phyloP scores from a whole-genome alignment of 306 rosid species.

The Gastrolobium villosum region DNA sequence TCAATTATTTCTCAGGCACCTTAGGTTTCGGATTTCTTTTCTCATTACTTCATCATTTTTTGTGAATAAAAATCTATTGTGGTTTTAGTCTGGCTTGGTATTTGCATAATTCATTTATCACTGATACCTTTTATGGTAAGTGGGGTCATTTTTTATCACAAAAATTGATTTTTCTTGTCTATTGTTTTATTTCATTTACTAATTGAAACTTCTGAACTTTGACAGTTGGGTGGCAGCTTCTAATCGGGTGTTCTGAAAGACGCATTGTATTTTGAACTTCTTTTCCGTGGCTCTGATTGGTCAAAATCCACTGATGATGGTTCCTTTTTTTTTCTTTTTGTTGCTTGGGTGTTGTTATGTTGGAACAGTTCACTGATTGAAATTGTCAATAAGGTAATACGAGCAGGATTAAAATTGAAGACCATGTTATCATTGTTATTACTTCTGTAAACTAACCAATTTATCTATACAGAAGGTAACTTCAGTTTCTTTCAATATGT shows the following conservation, averaged over 20 bases:
- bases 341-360: slow-evolving; percentile 28
- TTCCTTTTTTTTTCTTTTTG: slow-evolving; percentile 17
- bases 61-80: background rate
- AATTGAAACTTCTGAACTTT: slow-evolving; percentile 45
- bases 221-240: slow-evolving; percentile 89
- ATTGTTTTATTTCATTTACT: slow-evolving; percentile 5
- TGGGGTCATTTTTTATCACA: background rate
- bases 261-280: slow-evolving; percentile 11
- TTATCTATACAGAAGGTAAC: background rate
- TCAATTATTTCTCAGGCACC: background rate
- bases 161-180: background rate
- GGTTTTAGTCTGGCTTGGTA: background rate
- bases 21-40: slow-evolving; percentile 29
- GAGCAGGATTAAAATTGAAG: slow-evolving; percentile 40
- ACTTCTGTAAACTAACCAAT: slow-evolving; percentile 2
- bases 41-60: background rate
- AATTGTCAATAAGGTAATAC: slow-evolving; percentile 34
- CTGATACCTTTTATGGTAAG: background rate
- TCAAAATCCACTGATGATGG: slow-evolving; percentile 31
- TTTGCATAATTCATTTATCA: slow-evolving; percentile 25
- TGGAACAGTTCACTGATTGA: slow-evolving; percentile 33
- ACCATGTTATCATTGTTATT: slow-evolving; percentile 7
- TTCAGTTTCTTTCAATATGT: background rate
- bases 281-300: slow-evolving; percentile 35
- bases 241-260: slow-evolving; percentile 54